Evolutionary conservation across 2,329 filamentous ascomycete species (phyloP).

Genomic region (Fusarium buxicola): DNA sequence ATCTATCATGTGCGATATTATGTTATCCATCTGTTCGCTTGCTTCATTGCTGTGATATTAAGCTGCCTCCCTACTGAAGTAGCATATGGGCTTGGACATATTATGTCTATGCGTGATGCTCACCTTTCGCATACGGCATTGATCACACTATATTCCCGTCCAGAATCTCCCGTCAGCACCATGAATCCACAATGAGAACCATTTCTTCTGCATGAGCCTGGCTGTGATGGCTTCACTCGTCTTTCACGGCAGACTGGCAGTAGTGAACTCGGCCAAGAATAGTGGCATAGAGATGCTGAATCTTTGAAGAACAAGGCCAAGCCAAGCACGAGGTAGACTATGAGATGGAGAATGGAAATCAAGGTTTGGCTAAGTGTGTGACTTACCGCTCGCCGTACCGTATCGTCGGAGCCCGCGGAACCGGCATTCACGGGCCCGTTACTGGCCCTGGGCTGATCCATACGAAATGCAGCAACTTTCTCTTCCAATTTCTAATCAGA

Average conservation of each 20-base stretch:
- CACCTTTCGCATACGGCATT: constrained; percentile 58
- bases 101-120: constrained; percentile 34
- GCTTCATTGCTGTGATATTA: neutral
- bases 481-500: too few species aligned
- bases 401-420: constrained; percentile 53
- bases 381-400: constrained; percentile 54
- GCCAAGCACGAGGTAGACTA: neutral
- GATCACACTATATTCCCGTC: constrained; percentile 55
- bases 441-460: constrained; percentile 34
- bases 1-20: constrained; percentile 55
- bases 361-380: constrained; percentile 14
- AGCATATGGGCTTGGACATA: constrained; percentile 2
- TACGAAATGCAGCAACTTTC: constrained; percentile 9
- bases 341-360: neutral
- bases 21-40: constrained; percentile 34
- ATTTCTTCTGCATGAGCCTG: neutral
- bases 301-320: neutral
- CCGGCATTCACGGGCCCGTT: constrained; percentile 20
- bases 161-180: constrained; percentile 13
- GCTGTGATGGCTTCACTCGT: neutral
- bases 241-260: neutral
- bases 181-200: neutral
- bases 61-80: neutral
- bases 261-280: neutral
- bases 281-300: neutral